phyloP scores from a whole-genome alignment of 1,284 basidiomycete species.

The Tausonia pullulans region DNA sequence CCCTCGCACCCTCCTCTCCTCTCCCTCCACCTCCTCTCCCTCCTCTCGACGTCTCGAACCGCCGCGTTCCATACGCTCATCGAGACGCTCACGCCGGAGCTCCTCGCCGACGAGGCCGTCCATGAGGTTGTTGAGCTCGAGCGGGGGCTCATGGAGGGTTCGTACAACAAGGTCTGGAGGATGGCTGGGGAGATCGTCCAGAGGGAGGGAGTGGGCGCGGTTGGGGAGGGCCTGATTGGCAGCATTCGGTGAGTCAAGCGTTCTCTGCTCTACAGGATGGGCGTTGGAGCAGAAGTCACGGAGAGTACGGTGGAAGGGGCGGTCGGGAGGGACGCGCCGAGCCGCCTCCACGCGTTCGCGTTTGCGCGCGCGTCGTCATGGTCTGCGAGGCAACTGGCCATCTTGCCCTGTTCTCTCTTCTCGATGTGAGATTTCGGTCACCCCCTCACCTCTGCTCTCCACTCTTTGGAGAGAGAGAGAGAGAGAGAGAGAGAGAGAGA shows the following conservation, averaged over 20 bases:
- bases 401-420: too few relatives aligned
- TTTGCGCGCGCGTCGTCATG: too few relatives aligned
- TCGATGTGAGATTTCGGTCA: too few relatives aligned
- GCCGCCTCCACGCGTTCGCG: too few relatives aligned
- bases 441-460: too few relatives aligned
- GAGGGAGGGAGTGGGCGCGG: slow-evolving; percentile 30
- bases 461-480: not conserved
- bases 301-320: too few relatives aligned
- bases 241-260: slow-evolving; percentile 29
- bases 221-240: slow-evolving; percentile 33
- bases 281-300: too few relatives aligned
- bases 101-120: slow-evolving; percentile 65
- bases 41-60: slow-evolving; percentile 91
- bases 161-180: slow-evolving; percentile 96
- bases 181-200: slow-evolving; percentile 36
- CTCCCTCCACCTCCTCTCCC: slow-evolving; percentile 84
- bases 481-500: not conserved
- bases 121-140: slow-evolving; percentile 82
- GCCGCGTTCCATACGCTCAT: slow-evolving; percentile 99
- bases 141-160: slow-evolving; percentile 97
- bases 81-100: slow-evolving; percentile 62
- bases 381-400: too few relatives aligned
- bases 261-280: not conserved
- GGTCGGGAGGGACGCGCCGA: too few relatives aligned
- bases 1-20: slow-evolving; percentile 77